Percentiles rank a stretch among this genome's conserved stretches.
phyloP scores from a whole-genome alignment of 2,329 filamentous ascomycete genomes.

The Pezizomycotina sp. region DNA sequence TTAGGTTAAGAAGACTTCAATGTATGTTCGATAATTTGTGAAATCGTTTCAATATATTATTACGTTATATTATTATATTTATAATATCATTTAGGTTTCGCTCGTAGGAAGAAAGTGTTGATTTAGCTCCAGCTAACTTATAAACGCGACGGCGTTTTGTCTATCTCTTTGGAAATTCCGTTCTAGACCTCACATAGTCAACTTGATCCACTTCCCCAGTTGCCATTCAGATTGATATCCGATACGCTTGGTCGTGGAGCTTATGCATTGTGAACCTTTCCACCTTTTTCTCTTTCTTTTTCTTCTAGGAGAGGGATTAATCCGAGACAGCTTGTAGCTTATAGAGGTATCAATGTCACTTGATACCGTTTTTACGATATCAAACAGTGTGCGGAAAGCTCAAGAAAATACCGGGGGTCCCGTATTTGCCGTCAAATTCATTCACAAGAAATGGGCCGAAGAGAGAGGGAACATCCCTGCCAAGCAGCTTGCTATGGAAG shows the following conservation, averaged over 20 bases:
- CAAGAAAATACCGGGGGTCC: slow-evolving; percentile 28
- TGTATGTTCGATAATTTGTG: no score
- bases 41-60: no score
- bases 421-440: slow-evolving; percentile 93
- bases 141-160: no score
- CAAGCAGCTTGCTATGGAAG: slow-evolving; percentile 84
- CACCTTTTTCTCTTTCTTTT: slow-evolving; percentile 18
- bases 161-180: no score
- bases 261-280: slow-evolving; percentile 70
- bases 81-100: no score
- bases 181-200: slow-evolving; percentile 36
- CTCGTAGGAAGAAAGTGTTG: no score
- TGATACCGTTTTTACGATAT: slow-evolving; percentile 7
- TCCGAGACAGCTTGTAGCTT: background rate
- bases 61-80: no score
- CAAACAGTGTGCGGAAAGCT: slow-evolving; percentile 81
- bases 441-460: slow-evolving; percentile 89
- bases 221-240: slow-evolving; percentile 88
- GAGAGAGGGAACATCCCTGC: slow-evolving; percentile 73
- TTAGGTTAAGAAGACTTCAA: no score
- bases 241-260: slow-evolving; percentile 93
- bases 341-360: background rate
- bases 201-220: slow-evolving; percentile 69
- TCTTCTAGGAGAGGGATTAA: slow-evolving; percentile 1
- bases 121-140: no score